Percentiles rank a stretch among this genome's conserved stretches.
phyloP scores from a whole-genome alignment of 2,329 filamentous ascomycete genomes.

The Rasamsonia emersonii region DNA sequence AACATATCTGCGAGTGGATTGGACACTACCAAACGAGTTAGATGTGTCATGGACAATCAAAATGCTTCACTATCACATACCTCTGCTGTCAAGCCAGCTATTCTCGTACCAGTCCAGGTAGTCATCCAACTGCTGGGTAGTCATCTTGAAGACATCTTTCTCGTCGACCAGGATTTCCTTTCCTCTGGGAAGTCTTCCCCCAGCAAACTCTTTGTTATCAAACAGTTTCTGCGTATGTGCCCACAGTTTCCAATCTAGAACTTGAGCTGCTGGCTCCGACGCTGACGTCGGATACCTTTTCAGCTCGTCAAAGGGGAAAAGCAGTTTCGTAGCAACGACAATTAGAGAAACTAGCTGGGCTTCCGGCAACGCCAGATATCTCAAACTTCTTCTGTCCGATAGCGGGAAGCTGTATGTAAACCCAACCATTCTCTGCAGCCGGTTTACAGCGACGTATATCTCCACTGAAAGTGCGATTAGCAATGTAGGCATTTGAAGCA shows the following conservation, averaged over 20 bases:
- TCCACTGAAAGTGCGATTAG: too few relatives aligned
- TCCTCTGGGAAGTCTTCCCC: constrained; percentile 33
- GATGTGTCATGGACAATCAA: constrained; percentile 1
- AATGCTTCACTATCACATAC: constrained; percentile 11
- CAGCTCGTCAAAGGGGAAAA: constrained; percentile 62
- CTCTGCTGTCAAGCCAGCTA: constrained; percentile 43
- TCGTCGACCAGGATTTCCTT: constrained; percentile 51
- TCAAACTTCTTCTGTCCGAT: constrained; percentile 27
- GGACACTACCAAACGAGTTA: constrained; percentile 12
- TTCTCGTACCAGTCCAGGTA: constrained; percentile 74
- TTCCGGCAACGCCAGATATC: constrained; percentile 58
- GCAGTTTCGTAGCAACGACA: constrained; percentile 67
- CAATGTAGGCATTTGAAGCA: too few relatives aligned
- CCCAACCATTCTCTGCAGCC: constrained; percentile 46
- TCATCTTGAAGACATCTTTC: constrained; percentile 55
- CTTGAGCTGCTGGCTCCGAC: constrained; percentile 50
- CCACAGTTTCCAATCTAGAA: constrained; percentile 70
- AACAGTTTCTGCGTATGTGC: constrained; percentile 39
- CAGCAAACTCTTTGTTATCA: constrained; percentile 20
- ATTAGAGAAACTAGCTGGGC: constrained; percentile 62
- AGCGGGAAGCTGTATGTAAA: constrained; percentile 50
- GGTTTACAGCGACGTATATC: constrained; percentile 46
- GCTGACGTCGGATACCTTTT: constrained; percentile 42
- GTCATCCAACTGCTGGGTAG: constrained; percentile 55
- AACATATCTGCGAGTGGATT: constrained; percentile 36